A percentile compares a stretch with the other conserved stretches of the same genome.
Conservation (phyloP, 768 basidiomycete species). For the Termitomyces sp. region DNA sequence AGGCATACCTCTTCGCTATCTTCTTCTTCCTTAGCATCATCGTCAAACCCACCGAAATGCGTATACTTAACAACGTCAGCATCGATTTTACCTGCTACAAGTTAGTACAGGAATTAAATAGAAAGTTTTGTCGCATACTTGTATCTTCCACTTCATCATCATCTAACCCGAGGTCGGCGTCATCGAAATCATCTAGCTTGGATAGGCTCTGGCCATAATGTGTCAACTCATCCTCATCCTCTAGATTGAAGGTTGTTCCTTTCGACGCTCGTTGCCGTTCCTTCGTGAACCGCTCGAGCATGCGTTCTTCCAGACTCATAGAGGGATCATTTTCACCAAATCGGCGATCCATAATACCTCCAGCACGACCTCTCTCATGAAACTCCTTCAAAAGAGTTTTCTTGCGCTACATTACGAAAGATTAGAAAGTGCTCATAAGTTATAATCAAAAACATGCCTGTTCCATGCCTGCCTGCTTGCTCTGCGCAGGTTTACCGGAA, state of each 20-base stretch:
- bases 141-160: conserved; percentile 46
- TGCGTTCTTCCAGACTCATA: conserved; percentile 93
- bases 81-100: conserved; percentile 56
- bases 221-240: conserved; percentile 86
- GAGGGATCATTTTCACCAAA: conserved; percentile 94
- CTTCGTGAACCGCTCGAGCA: conserved; percentile 92
- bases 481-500: conserved; percentile 77
- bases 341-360: conserved; percentile 87
- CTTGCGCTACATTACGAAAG: conserved; percentile 52
- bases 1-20: conserved; percentile 39
- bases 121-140: conserved; percentile 24
- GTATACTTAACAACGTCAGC: conserved; percentile 54
- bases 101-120: not conserved
- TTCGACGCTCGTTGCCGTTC: conserved; percentile 80
- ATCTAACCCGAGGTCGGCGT: conserved; percentile 53
- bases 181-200: conserved; percentile 79
- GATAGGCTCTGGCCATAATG: conserved; percentile 89
- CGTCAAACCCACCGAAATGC: conserved; percentile 87
- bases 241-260: conserved; percentile 79
- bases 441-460: conserved; percentile 44
- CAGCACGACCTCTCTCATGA: conserved; percentile 72
- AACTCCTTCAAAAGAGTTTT: conserved; percentile 87
- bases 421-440: not conserved
- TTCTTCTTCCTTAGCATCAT: conserved; percentile 47
- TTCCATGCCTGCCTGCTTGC: conserved; percentile 87